Evolutionary conservation across 345 rosid species (phyloP).

Genomic region (Aquilaria sinensis): DNA sequence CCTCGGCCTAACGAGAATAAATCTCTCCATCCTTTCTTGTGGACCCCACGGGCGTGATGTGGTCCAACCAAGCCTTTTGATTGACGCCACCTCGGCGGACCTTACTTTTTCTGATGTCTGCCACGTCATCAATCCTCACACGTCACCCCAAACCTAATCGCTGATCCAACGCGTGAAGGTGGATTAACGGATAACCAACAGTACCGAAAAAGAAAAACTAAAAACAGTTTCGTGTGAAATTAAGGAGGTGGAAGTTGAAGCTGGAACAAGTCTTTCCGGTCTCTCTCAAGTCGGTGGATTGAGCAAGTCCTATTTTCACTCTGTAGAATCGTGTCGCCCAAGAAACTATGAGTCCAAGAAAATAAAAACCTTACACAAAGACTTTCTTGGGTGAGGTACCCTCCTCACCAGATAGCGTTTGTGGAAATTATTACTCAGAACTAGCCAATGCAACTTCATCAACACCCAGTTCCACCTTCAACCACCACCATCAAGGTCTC

Average conservation of each 20-base stretch:
- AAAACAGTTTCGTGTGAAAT: background rate
- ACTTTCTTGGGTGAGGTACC: too few species aligned
- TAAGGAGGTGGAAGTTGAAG: background rate
- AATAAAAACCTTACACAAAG: background rate
- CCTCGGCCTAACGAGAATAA: too few species aligned
- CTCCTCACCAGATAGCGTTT: background rate
- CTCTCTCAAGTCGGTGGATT: too few species aligned
- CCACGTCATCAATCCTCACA: too few species aligned
- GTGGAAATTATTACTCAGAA: conserved; percentile 20
- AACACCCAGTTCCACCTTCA: conserved; percentile 22
- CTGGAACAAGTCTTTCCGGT: too few species aligned
- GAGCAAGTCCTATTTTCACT: background rate
- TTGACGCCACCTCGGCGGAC: background rate
- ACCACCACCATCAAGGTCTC: conserved; percentile 36
- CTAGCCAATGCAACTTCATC: conserved; percentile 26
- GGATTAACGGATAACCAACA: background rate
- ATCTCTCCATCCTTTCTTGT: too few species aligned
- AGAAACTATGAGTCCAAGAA: conserved; percentile 8
- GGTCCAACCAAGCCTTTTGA: too few species aligned
- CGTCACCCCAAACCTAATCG: background rate
- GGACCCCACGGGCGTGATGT: too few species aligned
- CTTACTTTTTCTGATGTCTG: conserved; percentile 9
- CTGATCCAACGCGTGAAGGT: too few species aligned
- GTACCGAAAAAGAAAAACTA: background rate
- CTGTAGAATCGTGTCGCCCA: conserved; percentile 8